These are phyloP conservation scores for Macrophomina tecta DNA, from an alignment of 2,329 filamentous ascomycete genomes.

Conservation along the genomic window DNA sequence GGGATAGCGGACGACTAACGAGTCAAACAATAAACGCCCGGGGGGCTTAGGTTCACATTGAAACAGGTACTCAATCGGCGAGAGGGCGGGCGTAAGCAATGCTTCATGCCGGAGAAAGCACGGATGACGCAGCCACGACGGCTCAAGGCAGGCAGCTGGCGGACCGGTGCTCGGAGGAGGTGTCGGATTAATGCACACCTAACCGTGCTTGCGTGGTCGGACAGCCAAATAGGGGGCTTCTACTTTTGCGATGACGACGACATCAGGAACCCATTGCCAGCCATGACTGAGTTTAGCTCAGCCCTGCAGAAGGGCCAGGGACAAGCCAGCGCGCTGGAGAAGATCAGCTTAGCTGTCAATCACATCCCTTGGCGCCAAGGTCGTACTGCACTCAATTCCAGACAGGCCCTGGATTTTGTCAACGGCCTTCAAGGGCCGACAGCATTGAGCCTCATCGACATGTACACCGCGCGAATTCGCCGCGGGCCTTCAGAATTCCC, in stretches of 20 bases:
- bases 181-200: background rate
- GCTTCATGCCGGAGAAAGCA: background rate
- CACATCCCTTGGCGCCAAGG: background rate
- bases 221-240: background rate
- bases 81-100: background rate
- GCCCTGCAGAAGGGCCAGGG: background rate
- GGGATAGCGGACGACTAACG: background rate
- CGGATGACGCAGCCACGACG: constrained; percentile 8
- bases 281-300: constrained; percentile 12
- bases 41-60: background rate
- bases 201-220: constrained; percentile 1
- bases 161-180: background rate
- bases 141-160: background rate
- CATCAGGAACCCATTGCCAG: background rate
- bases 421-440: background rate
- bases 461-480: background rate
- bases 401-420: background rate
- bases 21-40: constrained; percentile 2
- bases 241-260: constrained; percentile 12
- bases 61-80: background rate
- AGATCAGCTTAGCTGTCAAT: constrained; percentile 1
- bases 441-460: background rate
- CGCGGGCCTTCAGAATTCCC: background rate
- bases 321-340: background rate
- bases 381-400: background rate